Evolutionary conservation across 2,329 filamentous ascomycete genomes (phyloP).

Genomic region (Neopestalotiopsis rosae): DNA sequence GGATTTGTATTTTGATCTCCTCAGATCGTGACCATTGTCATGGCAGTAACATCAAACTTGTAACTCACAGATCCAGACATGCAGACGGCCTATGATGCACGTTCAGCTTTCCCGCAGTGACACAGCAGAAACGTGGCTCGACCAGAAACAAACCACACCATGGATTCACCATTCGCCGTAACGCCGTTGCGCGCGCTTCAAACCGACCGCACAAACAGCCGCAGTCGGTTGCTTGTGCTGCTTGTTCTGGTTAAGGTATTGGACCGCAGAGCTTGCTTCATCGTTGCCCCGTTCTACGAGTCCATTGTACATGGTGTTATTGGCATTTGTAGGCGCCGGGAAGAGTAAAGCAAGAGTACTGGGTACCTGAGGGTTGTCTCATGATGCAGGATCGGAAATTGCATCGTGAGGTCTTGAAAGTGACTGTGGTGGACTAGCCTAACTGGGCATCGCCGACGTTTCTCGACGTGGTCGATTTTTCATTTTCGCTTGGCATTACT

Average conservation of each 20-base stretch:
- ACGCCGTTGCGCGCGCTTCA: not conserved
- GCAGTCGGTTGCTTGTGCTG: not conserved
- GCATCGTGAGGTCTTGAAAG: not conserved
- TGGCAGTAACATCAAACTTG: not conserved
- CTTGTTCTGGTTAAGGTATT: not conserved
- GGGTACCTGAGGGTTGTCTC: slow-evolving; percentile 5
- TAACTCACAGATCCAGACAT: not conserved
- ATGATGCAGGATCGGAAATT: slow-evolving; percentile 17
- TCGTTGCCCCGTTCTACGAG: not conserved
- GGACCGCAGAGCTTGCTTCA: not conserved
- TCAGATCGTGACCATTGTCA: not conserved
- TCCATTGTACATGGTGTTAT: not conserved
- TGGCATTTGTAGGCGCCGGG: not conserved
- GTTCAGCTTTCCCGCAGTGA: not conserved
- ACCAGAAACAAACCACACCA: not conserved
- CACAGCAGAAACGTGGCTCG: not conserved
- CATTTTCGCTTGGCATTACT: not conserved
- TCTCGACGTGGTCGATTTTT: not conserved
- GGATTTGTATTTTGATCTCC: not conserved
- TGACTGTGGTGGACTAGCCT: slow-evolving; percentile 6
- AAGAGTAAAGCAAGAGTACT: not conserved
- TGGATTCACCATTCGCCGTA: not conserved
- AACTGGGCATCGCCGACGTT: not conserved
- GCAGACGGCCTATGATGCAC: not conserved
- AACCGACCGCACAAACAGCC: not conserved